Evolutionary conservation across 768 basidiomycete genomes (phyloP).

Genomic region (Lentinula detonsa): DNA sequence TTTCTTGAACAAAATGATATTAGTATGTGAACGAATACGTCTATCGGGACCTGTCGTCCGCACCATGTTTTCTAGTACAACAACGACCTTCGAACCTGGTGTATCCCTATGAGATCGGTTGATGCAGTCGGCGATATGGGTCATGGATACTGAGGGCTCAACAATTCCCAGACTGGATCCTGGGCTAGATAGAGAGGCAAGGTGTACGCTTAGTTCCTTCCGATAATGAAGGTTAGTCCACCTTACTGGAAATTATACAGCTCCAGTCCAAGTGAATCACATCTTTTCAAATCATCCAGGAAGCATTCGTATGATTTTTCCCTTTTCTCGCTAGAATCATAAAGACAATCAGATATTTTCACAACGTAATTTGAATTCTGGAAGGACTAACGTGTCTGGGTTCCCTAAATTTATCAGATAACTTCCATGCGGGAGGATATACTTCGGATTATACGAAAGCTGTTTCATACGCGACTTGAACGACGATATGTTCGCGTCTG

Average conservation of each 20-base stretch:
- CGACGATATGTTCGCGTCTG: slow-evolving; percentile 38
- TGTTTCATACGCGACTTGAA: slow-evolving; percentile 60
- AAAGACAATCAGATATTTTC: too few species aligned
- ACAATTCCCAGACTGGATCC: slow-evolving; percentile 76
- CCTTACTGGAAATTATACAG: slow-evolving; percentile 85
- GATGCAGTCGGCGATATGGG: slow-evolving; percentile 63
- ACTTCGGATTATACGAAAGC: slow-evolving; percentile 53
- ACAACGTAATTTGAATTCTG: neutral
- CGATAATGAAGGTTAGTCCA: neutral
- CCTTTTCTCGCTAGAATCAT: slow-evolving; percentile 45
- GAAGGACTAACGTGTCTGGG: slow-evolving; percentile 54
- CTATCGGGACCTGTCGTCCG: neutral
- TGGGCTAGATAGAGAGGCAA: slow-evolving; percentile 38
- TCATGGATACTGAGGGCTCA: slow-evolving; percentile 54
- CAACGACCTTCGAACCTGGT: slow-evolving; percentile 34
- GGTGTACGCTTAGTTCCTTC: neutral
- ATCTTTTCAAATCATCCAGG: slow-evolving; percentile 74
- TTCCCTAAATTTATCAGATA: slow-evolving; percentile 86
- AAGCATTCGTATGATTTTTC: slow-evolving; percentile 76
- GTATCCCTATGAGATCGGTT: slow-evolving; percentile 69
- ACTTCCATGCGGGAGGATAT: slow-evolving; percentile 78
- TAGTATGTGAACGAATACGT: neutral
- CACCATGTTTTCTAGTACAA: slow-evolving; percentile 84
- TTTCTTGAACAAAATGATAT: neutral
- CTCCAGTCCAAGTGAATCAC: slow-evolving; percentile 66